phyloP scores from a whole-genome alignment of 2,329 filamentous ascomycete species.

The Rhytidhysteron rufulum region DNA sequence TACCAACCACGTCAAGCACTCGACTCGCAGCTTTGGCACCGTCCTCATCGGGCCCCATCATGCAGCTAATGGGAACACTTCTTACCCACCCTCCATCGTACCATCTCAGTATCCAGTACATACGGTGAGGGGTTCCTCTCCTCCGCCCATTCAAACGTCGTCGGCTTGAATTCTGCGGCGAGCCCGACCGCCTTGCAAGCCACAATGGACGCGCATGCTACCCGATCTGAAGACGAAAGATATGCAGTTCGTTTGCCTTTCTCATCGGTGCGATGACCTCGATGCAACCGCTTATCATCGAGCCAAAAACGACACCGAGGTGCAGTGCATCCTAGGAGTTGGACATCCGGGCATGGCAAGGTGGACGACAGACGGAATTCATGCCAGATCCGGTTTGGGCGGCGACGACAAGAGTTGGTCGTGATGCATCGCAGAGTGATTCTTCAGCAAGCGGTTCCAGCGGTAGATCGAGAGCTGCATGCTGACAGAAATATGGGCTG shows the following conservation, averaged over 20 bases:
- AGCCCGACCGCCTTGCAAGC: too few relatives aligned
- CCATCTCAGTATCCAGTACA: too few relatives aligned
- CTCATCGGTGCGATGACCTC: too few relatives aligned
- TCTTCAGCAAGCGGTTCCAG: constrained; percentile 25
- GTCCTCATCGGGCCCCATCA: constrained; percentile 18
- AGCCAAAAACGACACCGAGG: too few relatives aligned
- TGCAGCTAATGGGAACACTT: constrained; percentile 19
- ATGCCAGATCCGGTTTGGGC: constrained; percentile 21
- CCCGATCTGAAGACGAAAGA: too few relatives aligned
- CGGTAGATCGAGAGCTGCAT: constrained; percentile 9
- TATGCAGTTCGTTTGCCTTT: too few relatives aligned
- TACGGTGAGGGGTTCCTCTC: background rate
- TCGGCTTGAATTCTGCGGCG: too few relatives aligned
- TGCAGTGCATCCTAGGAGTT: too few relatives aligned
- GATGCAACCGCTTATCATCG: too few relatives aligned
- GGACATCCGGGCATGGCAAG: too few relatives aligned
- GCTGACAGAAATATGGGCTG: constrained; percentile 15
- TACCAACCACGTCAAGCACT: constrained; percentile 12
- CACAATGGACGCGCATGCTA: too few relatives aligned
- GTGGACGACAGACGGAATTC: constrained; percentile 16
- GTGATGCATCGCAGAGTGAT: too few relatives aligned
- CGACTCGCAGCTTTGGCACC: constrained; percentile 3
- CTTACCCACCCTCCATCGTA: constrained; percentile 8
- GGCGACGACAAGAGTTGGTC: constrained; percentile 1
- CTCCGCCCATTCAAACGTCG: background rate